Evolutionary conservation across 2,329 filamentous ascomycete species (phyloP), one percentile per base, ranked within the genome.

Genomic region (Drechslerella coelobrocha): DNA sequence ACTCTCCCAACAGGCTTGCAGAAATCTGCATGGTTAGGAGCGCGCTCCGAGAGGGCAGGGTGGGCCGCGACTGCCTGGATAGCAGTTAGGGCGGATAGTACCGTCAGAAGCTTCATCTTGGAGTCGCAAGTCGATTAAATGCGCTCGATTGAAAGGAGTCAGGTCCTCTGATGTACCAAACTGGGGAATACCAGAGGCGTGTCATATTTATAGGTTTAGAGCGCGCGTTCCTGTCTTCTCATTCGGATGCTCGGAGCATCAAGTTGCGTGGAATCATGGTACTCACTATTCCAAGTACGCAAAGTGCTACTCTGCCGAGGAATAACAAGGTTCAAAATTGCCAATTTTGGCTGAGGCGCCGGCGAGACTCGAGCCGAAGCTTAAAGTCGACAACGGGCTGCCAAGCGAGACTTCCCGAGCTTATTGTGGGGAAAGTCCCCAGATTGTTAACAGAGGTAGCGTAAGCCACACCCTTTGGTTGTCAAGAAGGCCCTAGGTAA

Each of bases 291-390:
- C n/a, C n/a, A n/a, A n/a, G n/a, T n/a, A n/a, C n/a, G n/a, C n/a
- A 48, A 8, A 48, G 2, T 2, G 3, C 23, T 19, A 23, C 4
- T 48, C 43, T n/a, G 17, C 17, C 34, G 34, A 39, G 17, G 17
- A n/a, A 14, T 39, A n/a, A 39, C 12, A 5, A 39, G 12, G 17
- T 4, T 19, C 17, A 47, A 56, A 56, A 51, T n/a, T 37, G 65
- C 57, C 34, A 61, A 62, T 69, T 43, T 55, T 43, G 41, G 57
- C 39, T 56, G 43, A 23, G 50, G 39, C 17, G 43, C 56, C 65
- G 56, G 65, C 52, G 56, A 62, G 56, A 69, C 65, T 69, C 50
- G 47, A 69, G 39, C 65, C 65, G 65, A 69, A 43, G 37, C 48
- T 61, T 68, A 37, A 59, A n/a, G n/a, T n/a, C n/a, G n/a, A n/a